Evolutionary conservation across 345 rosid species (phyloP), one percentile per base, ranked within the genome.

Genomic region (Populus pruinosa): DNA sequence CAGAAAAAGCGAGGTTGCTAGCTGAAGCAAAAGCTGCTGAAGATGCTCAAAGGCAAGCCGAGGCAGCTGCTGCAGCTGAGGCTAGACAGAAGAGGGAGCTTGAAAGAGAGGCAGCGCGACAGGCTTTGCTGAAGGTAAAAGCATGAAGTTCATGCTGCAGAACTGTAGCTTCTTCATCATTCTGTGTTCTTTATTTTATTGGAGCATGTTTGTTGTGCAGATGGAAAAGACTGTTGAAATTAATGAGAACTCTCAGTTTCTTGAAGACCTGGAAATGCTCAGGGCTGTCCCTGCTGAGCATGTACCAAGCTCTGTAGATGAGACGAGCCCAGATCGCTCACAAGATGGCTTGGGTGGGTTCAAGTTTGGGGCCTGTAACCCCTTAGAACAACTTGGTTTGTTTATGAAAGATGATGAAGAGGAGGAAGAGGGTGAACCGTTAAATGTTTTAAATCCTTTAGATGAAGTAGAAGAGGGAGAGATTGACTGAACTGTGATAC

Each of bases 211-310:
- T 23, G 68, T 27, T 75, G 14, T 84, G 82, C 91, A 94, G 98
- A 91, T 94, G 93, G 97, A 94, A 82, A 91, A 91, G 88, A 94
- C 97, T 0, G 97, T 93, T 70, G 97, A 90, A 62, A 93, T 94
- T 73, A 90, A 91, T 63, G 97, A 89, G 82, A 92, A 88, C 79
- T 79, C 92, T 67, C 85, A 78, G 71, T 89, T 90, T 75, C 86
- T 93, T 87, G 87, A 94, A 88, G 98, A 94, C 79, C 75, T 93
- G 72, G 92, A 94, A 85, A 83, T 90, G 98, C 91, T 94, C 71
- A 84, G 93, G 78, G 77, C 84, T 6, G 79, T 88, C 33, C 76
- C 83, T 20, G 85, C 69, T 62, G 94, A 91, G 72, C 86, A 80
- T 23, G 44, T 88, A 47, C 88, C 91, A 5, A 88, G 80, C 59